Percentiles rank a stretch among this genome's conserved stretches.
These are phyloP conservation scores for Lophiostoma macrostomum DNA, from an alignment of 495 filamentous ascomycete genomes.

Conservation along the genomic window DNA sequence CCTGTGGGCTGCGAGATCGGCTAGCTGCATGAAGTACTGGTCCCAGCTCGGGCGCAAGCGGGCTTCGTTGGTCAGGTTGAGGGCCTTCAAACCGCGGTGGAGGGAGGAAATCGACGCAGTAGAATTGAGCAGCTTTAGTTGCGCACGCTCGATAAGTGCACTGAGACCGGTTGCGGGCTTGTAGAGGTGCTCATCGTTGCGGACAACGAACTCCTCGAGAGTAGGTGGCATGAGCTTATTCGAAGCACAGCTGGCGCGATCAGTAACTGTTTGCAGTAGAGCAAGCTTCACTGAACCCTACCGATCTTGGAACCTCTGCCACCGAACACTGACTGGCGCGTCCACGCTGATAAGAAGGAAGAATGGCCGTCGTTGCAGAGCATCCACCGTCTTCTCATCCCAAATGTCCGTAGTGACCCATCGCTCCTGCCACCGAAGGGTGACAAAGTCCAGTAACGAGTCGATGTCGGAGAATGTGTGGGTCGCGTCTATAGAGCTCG, in stretches of 20 bases:
- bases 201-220: conserved; percentile 73
- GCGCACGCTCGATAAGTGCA: conserved; percentile 71
- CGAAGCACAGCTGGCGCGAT: conserved; percentile 42
- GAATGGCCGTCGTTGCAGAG: conserved; percentile 75
- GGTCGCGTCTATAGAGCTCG: conserved; percentile 29
- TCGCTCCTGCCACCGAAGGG: conserved; percentile 72
- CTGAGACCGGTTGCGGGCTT: conserved; percentile 61
- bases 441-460: conserved; percentile 76
- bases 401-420: conserved; percentile 84
- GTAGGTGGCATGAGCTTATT: conserved; percentile 48
- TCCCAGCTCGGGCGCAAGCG: conserved; percentile 93
- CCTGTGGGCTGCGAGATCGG: conserved; percentile 83
- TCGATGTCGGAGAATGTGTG: conserved; percentile 56
- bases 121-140: conserved; percentile 81
- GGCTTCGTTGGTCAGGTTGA: conserved; percentile 73
- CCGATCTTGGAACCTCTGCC: conserved; percentile 66
- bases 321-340: conserved; percentile 78
- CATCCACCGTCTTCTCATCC: conserved; percentile 64
- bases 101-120: conserved; percentile 67
- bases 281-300: conserved; percentile 27
- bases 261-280: background rate
- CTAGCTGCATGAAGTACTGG: conserved; percentile 94
- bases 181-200: conserved; percentile 77
- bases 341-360: conserved; percentile 92
- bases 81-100: conserved; percentile 60